phyloP scores from a whole-genome alignment of 768 basidiomycete genomes.

The Amanita pseudoporphyria region DNA sequence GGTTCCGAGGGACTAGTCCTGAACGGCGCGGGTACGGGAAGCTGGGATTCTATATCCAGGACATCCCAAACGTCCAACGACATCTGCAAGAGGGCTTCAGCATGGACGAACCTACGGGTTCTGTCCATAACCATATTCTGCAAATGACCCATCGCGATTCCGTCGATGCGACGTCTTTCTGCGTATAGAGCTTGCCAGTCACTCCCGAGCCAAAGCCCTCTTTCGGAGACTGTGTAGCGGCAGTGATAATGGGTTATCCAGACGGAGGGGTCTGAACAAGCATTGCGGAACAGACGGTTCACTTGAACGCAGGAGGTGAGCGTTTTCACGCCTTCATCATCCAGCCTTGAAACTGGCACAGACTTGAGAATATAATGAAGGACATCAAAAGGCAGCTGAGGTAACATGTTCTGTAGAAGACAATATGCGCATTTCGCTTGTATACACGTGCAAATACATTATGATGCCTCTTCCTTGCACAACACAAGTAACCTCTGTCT shows the following conservation, averaged over 20 bases:
- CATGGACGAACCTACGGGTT: conserved; percentile 27
- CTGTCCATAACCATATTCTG: conserved; percentile 29
- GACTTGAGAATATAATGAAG: conserved; percentile 17
- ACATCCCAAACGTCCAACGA: conserved; percentile 50
- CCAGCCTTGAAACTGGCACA: conserved; percentile 13
- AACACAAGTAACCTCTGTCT: conserved; percentile 76
- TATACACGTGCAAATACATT: background rate
- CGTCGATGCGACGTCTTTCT: conserved; percentile 35
- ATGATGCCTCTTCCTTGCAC: conserved; percentile 58
- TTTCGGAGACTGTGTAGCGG: conserved; percentile 32
- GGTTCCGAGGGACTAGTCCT: conserved; percentile 6
- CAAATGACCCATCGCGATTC: conserved; percentile 27
- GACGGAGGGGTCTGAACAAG: conserved; percentile 28
- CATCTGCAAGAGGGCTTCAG: conserved; percentile 28
- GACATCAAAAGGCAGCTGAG: conserved; percentile 21
- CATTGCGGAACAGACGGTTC: conserved; percentile 32
- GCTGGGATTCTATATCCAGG: conserved; percentile 29
- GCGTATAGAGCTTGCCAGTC: conserved; percentile 41
- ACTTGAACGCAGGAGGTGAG: conserved; percentile 30
- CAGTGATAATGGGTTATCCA: conserved; percentile 46
- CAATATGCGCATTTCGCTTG: background rate
- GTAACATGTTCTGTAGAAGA: conserved; percentile 7
- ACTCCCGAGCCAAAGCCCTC: conserved; percentile 17
- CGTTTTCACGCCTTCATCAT: conserved; percentile 18
- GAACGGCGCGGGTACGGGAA: conserved; percentile 22